Evolutionary conservation across 768 basidiomycete genomes (phyloP).

Genomic region (Rhodosporidiobolus odoratus): DNA sequence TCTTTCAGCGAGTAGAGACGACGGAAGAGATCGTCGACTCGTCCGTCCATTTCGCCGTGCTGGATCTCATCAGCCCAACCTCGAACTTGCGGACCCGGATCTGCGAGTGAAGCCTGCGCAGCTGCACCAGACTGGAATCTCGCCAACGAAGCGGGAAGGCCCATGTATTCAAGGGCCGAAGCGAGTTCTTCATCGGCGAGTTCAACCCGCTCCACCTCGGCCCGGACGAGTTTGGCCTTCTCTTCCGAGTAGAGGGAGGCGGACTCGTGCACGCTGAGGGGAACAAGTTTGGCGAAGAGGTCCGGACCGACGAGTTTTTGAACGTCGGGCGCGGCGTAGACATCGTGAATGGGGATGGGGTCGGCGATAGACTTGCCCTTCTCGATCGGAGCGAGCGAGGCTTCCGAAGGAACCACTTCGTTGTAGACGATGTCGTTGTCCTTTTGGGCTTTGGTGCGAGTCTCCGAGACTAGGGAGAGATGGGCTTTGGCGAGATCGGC

Average conservation of each 20-base stretch:
- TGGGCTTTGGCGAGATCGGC: constrained; percentile 79
- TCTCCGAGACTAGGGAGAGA: constrained; percentile 67
- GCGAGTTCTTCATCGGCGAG: constrained; percentile 71
- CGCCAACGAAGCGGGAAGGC: constrained; percentile 64
- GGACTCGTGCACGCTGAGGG: constrained; percentile 89
- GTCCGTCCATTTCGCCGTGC: constrained; percentile 61
- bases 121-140: constrained; percentile 68
- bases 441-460: constrained; percentile 65
- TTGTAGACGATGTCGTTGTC: constrained; percentile 99
- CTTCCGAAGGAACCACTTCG: constrained; percentile 71
- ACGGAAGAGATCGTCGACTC: constrained; percentile 59
- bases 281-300: constrained; percentile 78
- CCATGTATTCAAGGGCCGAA: constrained; percentile 73
- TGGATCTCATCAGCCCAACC: constrained; percentile 70
- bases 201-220: constrained; percentile 82
- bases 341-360: constrained; percentile 86
- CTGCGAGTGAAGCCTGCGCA: constrained; percentile 46
- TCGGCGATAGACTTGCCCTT: constrained; percentile 68
- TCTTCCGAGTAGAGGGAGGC: constrained; percentile 97
- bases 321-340: constrained; percentile 82
- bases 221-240: constrained; percentile 88
- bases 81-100: constrained; percentile 57
- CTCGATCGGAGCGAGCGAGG: constrained; percentile 74
- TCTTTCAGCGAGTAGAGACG: constrained; percentile 63
- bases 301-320: constrained; percentile 91